Conservation (phyloP, 306 rosid genomes). For the Neltuma alba region DNA sequence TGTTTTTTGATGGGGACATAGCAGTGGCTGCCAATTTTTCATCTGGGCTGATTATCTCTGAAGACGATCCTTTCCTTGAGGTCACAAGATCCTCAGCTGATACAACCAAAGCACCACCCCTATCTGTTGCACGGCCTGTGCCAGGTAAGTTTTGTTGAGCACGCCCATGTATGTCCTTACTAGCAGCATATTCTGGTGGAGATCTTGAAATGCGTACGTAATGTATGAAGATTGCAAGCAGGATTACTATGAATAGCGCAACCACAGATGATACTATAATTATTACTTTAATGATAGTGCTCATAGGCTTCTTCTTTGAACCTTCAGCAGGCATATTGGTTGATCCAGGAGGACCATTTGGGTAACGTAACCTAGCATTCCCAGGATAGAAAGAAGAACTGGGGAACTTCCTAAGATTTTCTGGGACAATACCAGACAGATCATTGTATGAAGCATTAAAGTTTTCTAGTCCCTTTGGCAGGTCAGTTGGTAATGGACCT, state of each 20-base stretch:
- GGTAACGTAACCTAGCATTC: constrained; percentile 59
- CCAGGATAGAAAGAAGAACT: constrained; percentile 91
- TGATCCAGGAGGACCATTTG: constrained; percentile 63
- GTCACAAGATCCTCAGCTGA: constrained; percentile 85
- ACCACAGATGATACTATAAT: constrained; percentile 86
- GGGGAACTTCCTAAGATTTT: constrained; percentile 75
- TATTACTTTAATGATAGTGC: constrained; percentile 73
- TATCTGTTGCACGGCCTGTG: constrained; percentile 47
- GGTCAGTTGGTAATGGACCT: constrained; percentile 78
- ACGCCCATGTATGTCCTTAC: constrained; percentile 49
- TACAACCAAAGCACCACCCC: constrained; percentile 70
- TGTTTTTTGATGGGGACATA: constrained; percentile 84
- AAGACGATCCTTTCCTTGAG: constrained; percentile 74
- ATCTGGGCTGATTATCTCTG: constrained; percentile 67
- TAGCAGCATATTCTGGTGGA: constrained; percentile 48
- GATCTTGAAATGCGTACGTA: constrained; percentile 73
- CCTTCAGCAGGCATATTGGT: constrained; percentile 39
- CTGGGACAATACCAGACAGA: constrained; percentile 84
- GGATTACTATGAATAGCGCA: constrained; percentile 70
- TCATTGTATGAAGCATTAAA: constrained; percentile 90
- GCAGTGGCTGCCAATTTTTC: constrained; percentile 66
- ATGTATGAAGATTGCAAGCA: constrained; percentile 83
- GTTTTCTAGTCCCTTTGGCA: constrained; percentile 55
- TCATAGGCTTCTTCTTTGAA: constrained; percentile 63
- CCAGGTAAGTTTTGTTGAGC: constrained; percentile 61